phyloP scores from a whole-genome alignment of 129 eudicot genomes.

The Mikania micrantha region DNA sequence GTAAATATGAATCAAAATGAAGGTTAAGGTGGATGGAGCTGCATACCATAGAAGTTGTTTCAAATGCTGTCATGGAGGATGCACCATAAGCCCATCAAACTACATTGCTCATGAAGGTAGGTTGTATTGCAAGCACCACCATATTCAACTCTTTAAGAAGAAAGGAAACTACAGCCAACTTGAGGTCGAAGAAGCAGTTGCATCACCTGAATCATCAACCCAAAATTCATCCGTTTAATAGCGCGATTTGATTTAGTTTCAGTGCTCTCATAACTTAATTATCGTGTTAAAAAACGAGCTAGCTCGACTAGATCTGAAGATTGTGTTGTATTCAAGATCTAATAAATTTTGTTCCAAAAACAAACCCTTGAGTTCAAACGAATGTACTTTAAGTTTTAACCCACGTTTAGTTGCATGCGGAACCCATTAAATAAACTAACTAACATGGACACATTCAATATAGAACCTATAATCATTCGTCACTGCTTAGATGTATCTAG shows the following conservation, averaged over 20 bases:
- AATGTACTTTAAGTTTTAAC: not conserved
- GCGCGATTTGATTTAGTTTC: not conserved
- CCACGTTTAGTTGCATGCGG: too few species aligned
- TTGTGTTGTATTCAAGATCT: constrained; percentile 19
- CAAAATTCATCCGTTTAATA: not conserved
- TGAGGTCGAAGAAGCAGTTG: constrained; percentile 26
- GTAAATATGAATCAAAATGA: not conserved
- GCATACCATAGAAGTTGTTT: constrained; percentile 71
- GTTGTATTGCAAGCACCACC: constrained; percentile 80
- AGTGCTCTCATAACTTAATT: not conserved
- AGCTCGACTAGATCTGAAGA: not conserved
- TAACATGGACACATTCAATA: too few species aligned
- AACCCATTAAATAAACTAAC: too few species aligned
- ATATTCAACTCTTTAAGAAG: constrained; percentile 66
- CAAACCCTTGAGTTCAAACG: not conserved
- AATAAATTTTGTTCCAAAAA: constrained; percentile 10
- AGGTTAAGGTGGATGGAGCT: constrained; percentile 57
- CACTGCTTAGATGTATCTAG: too few species aligned
- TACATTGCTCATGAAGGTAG: constrained; percentile 66
- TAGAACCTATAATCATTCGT: too few species aligned
- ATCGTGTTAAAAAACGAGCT: constrained; percentile 3
- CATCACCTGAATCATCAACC: constrained; percentile 15
- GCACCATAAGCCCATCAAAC: constrained; percentile 76
- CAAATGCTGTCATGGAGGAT: constrained; percentile 77
- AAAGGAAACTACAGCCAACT: constrained; percentile 73